Evolutionary conservation across 2,329 filamentous ascomycete species (phyloP).

Genomic region (Penicillium sp.): DNA sequence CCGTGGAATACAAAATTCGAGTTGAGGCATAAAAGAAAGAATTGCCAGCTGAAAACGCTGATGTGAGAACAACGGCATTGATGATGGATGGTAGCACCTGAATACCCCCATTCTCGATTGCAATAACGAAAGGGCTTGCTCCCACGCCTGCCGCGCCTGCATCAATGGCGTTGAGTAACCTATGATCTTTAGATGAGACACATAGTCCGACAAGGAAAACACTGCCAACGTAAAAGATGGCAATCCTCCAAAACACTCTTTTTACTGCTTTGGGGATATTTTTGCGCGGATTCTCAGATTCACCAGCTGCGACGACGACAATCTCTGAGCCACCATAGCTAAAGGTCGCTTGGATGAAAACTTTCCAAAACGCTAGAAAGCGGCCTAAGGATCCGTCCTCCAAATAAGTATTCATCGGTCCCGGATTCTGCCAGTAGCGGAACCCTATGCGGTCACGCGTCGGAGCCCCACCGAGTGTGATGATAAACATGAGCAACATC

Average conservation of each 20-base stretch:
- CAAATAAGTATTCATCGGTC: constrained; percentile 40
- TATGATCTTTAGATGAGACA: constrained; percentile 47
- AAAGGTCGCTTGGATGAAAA: constrained; percentile 24
- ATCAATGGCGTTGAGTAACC: constrained; percentile 44
- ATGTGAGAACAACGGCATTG: constrained; percentile 66
- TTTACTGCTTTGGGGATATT: constrained; percentile 54
- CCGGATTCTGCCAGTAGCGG: constrained; percentile 46
- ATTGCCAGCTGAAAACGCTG: constrained; percentile 64
- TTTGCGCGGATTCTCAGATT: constrained; percentile 49
- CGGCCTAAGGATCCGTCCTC: constrained; percentile 44
- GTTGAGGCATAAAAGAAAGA: constrained; percentile 63
- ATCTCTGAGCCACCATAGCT: constrained; percentile 45
- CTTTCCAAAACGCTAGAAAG: constrained; percentile 44
- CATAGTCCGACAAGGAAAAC: constrained; percentile 49
- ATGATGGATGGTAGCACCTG: constrained; percentile 63
- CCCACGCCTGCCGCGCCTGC: constrained; percentile 37
- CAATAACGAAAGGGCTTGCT: constrained; percentile 59
- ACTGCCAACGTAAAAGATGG: constrained; percentile 55
- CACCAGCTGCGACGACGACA: constrained; percentile 49
- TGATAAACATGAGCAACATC: constrained; percentile 50
- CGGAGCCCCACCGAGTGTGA: constrained; percentile 42
- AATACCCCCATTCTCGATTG: constrained; percentile 63
- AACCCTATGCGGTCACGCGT: constrained; percentile 35
- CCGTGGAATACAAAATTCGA: constrained; percentile 62
- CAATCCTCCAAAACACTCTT: constrained; percentile 53